Evolutionary conservation across 129 eudicot species (phyloP).

Genomic region (Helichrysum umbraculigerum): DNA sequence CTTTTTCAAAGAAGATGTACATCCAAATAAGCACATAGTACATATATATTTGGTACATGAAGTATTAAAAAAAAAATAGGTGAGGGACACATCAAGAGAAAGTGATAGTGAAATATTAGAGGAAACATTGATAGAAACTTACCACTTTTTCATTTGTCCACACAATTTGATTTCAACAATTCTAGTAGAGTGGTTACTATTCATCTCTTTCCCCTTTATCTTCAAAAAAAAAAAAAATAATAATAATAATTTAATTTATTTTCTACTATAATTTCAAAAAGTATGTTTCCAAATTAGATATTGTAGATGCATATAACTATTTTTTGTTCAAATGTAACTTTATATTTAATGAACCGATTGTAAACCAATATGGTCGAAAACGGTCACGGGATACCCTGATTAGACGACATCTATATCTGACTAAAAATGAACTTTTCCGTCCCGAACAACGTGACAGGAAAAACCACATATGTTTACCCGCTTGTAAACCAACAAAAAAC

Average conservation of each 20-base stretch:
- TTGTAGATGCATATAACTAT: not conserved
- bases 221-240: too few relatives aligned
- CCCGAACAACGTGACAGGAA: too few relatives aligned
- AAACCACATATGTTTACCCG: not conserved
- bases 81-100: conserved; percentile 27
- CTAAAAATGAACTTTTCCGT: not conserved
- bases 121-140: conserved; percentile 39
- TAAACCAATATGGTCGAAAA: too few relatives aligned
- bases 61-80: conserved; percentile 1
- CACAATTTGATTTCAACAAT: conserved; percentile 30
- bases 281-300: not conserved
- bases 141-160: conserved; percentile 33
- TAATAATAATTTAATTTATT: not conserved
- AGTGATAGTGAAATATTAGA: conserved; percentile 35
- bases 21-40: not conserved
- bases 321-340: too few relatives aligned
- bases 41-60: conserved; percentile 11
- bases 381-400: not conserved
- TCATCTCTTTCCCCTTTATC: conserved; percentile 4
- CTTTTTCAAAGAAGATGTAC: not conserved
- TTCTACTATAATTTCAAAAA: not conserved
- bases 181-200: conserved; percentile 28
- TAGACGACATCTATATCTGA: too few relatives aligned
- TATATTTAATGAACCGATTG: not conserved
- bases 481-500: not conserved